These are phyloP conservation scores for Drosera capensis DNA, from an alignment of 148 eudicot species.

Conservation along the genomic window DNA sequence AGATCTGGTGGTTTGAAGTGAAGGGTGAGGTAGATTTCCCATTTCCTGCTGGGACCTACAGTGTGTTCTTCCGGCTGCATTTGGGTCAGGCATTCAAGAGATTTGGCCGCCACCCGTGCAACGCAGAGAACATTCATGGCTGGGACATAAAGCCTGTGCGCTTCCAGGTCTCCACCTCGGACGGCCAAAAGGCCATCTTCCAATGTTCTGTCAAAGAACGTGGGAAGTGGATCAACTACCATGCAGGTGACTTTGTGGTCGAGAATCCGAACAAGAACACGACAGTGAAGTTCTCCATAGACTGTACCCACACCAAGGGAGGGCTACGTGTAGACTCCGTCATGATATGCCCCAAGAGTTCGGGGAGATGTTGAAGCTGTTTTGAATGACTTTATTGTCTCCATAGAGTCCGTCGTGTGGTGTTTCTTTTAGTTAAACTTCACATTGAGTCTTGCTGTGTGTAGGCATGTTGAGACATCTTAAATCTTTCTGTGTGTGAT, in stretches of 20 bases:
- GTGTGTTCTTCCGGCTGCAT: slow-evolving; percentile 8
- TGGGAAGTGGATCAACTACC: slow-evolving; percentile 8
- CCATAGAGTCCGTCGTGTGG: no score
- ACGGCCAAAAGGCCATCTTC: slow-evolving; percentile 6
- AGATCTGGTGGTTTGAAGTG: slow-evolving; percentile 12
- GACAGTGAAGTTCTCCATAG: slow-evolving; percentile 8
- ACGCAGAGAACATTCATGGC: slow-evolving; percentile 10
- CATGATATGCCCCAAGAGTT: slow-evolving; percentile 3
- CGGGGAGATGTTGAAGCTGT: slow-evolving; percentile 6
- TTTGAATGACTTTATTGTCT: not conserved
- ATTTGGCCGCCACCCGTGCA: slow-evolving; percentile 6
- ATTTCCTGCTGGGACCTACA: slow-evolving; percentile 8
- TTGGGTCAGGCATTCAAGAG: slow-evolving; percentile 5
- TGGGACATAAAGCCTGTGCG: slow-evolving; percentile 9
- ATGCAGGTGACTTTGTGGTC: slow-evolving; percentile 7
- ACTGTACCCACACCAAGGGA: slow-evolving; percentile 10
- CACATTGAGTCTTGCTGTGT: no score
- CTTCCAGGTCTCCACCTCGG: slow-evolving; percentile 8
- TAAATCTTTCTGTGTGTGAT: no score
- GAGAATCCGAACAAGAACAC: not conserved
- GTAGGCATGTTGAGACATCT: no score
- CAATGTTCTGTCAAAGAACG: slow-evolving; percentile 10
- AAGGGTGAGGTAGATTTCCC: slow-evolving; percentile 9
- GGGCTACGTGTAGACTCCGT: slow-evolving; percentile 10
- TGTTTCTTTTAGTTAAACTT: no score